These are phyloP conservation scores for Alternaria alternata DNA, from an alignment of 2,329 filamentous ascomycete species.

Conservation along the genomic window DNA sequence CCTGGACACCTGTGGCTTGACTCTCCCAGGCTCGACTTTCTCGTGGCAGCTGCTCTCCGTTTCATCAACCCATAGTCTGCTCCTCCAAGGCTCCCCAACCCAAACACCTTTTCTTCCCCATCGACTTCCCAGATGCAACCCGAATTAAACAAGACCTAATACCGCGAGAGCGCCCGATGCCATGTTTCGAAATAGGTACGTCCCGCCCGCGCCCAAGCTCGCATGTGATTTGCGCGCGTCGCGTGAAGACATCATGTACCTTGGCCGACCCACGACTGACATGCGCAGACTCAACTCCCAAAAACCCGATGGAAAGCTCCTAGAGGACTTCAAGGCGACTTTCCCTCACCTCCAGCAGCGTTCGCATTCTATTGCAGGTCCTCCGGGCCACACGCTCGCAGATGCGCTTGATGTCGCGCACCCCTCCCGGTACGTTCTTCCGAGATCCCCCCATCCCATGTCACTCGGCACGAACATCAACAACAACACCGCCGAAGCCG, in stretches of 20 bases:
- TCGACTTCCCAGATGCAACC: slow-evolving; percentile 10
- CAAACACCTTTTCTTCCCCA: not conserved
- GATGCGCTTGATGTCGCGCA: slow-evolving; percentile 58
- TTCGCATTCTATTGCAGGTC: slow-evolving; percentile 53
- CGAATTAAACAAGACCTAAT: not conserved
- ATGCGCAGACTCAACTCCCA: slow-evolving; percentile 73
- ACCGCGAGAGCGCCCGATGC: slow-evolving; percentile 18
- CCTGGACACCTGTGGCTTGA: slow-evolving; percentile 47
- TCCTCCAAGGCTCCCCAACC: slow-evolving; percentile 5
- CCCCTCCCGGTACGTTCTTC: slow-evolving; percentile 53
- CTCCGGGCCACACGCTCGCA: slow-evolving; percentile 56
- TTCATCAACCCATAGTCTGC: slow-evolving; percentile 41
- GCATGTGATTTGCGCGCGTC: slow-evolving; percentile 41
- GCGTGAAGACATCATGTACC: slow-evolving; percentile 19
- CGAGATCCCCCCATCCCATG: slow-evolving; percentile 12
- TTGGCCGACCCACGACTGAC: slow-evolving; percentile 21
- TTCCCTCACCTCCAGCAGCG: slow-evolving; percentile 73
- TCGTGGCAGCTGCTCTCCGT: slow-evolving; percentile 46
- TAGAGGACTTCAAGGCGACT: slow-evolving; percentile 82
- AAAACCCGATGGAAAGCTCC: slow-evolving; percentile 85
- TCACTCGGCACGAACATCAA: slow-evolving; percentile 14
- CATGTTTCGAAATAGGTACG: slow-evolving; percentile 59
- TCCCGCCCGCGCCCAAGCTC: slow-evolving; percentile 19
- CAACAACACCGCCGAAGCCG: not conserved
- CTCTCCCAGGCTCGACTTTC: slow-evolving; percentile 27